Evolutionary conservation across 345 rosid species (phyloP).

Genomic region (Cardamine occulta): DNA sequence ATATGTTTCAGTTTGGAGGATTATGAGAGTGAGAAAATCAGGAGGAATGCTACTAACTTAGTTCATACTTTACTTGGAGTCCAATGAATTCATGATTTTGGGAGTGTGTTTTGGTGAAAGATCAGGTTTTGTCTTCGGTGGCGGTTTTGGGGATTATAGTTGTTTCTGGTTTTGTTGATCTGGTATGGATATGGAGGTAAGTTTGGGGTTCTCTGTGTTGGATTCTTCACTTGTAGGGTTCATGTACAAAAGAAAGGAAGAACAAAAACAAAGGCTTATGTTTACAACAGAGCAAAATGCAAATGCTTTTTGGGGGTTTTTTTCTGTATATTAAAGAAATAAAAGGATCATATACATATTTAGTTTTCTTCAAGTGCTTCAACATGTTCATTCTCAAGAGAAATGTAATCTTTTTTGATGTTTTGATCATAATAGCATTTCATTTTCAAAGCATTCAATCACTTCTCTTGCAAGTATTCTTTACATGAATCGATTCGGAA

Average conservation of each 20-base stretch:
- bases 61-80: conserved; percentile 59
- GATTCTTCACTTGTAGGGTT: conserved; percentile 47
- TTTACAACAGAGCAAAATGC: conserved; percentile 44
- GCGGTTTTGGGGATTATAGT: conserved; percentile 19
- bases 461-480: conserved; percentile 15
- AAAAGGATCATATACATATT: conserved; percentile 38
- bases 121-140: conserved; percentile 8
- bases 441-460: not conserved
- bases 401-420: conserved; percentile 8
- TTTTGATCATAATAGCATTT: conserved; percentile 11
- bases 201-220: conserved; percentile 43
- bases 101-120: conserved; percentile 21
- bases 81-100: conserved; percentile 39
- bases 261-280: conserved; percentile 43
- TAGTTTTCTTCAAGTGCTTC: conserved; percentile 5
- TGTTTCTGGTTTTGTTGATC: conserved; percentile 30
- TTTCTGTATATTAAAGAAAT: conserved; percentile 58
- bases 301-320: conserved; percentile 16
- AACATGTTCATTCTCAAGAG: conserved; percentile 4
- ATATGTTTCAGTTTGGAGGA: conserved; percentile 65
- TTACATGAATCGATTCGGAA: conserved; percentile 8
- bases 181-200: conserved; percentile 48
- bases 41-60: conserved; percentile 70
- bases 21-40: conserved; percentile 82
- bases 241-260: conserved; percentile 60